Conservation (phyloP, 352 stramenopile genomes). For the Ophiocytium majus region DNA sequence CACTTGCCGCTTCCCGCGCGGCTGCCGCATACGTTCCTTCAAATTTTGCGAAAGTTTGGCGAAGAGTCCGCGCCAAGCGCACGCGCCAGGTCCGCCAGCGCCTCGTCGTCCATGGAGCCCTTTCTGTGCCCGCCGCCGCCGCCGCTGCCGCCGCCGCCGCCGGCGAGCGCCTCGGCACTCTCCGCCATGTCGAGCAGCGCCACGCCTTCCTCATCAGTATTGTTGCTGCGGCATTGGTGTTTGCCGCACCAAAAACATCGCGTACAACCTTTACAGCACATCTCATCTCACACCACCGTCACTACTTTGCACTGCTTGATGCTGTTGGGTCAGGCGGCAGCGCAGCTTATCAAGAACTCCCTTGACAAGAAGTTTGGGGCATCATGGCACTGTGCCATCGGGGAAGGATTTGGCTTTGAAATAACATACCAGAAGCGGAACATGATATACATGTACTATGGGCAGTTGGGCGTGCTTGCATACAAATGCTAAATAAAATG, state of each 20-base stretch:
- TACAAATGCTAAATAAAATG: constrained; percentile 72
- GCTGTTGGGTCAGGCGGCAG: constrained; percentile 30
- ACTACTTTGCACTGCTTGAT: constrained; percentile 5
- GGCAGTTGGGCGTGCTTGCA: constrained; percentile 85
- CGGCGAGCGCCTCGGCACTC: too few species aligned
- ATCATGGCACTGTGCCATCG: constrained; percentile 91
- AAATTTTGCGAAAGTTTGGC: too few species aligned
- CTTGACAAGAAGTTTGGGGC: constrained; percentile 96
- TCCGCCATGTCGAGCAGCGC: too few species aligned
- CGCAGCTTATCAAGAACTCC: constrained; percentile 82
- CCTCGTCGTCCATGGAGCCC: too few species aligned
- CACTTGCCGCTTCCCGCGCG: too few species aligned
- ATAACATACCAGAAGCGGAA: constrained; percentile 91
- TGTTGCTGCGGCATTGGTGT: too few species aligned
- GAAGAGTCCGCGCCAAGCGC: too few species aligned
- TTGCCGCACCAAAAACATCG: background rate
- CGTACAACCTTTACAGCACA: background rate
- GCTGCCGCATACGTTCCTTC: too few species aligned
- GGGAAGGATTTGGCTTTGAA: constrained; percentile 92
- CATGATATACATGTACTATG: constrained; percentile 90
- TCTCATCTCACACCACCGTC: background rate
- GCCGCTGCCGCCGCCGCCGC: too few species aligned
- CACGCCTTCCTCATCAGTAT: too few species aligned
- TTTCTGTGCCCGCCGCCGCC: too few species aligned
- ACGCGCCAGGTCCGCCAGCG: too few species aligned